Evolutionary conservation across 2,329 filamentous ascomycete species (phyloP).

Genomic region (Parastagonospora avenae): DNA sequence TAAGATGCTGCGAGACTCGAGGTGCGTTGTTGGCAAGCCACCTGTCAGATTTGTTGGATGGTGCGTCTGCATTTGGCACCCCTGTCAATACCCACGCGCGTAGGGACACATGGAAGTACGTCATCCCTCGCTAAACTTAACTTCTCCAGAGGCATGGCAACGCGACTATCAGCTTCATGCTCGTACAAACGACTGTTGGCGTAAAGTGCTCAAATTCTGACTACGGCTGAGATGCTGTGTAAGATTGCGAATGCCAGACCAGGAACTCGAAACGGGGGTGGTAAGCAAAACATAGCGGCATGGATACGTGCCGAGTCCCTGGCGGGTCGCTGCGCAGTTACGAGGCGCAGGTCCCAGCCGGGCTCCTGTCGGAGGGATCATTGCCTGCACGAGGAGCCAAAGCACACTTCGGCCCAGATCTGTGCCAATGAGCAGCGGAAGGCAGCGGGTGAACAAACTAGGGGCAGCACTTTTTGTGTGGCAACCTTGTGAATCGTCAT

Average conservation of each 20-base stretch:
- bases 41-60: not conserved
- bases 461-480: slow-evolving; percentile 10
- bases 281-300: slow-evolving; percentile 9
- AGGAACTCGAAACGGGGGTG: slow-evolving; percentile 3
- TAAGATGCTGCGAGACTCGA: not conserved
- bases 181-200: not conserved
- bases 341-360: slow-evolving; percentile 19
- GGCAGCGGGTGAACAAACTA: not conserved
- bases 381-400: slow-evolving; percentile 2
- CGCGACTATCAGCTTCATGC: not conserved
- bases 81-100: not conserved
- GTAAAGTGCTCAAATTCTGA: not conserved
- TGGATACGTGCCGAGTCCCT: slow-evolving; percentile 5
- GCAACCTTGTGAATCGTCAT: slow-evolving; percentile 21
- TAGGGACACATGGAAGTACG: not conserved
- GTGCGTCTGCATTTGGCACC: not conserved
- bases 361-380: slow-evolving; percentile 3
- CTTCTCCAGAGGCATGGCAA: not conserved
- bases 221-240: not conserved
- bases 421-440: not conserved
- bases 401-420: not conserved
- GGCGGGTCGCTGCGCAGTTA: slow-evolving; percentile 12
- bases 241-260: not conserved
- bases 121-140: not conserved
- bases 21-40: not conserved